Conservation (phyloP, 352 stramenopile species). For the Thraustotheca clavata region DNA sequence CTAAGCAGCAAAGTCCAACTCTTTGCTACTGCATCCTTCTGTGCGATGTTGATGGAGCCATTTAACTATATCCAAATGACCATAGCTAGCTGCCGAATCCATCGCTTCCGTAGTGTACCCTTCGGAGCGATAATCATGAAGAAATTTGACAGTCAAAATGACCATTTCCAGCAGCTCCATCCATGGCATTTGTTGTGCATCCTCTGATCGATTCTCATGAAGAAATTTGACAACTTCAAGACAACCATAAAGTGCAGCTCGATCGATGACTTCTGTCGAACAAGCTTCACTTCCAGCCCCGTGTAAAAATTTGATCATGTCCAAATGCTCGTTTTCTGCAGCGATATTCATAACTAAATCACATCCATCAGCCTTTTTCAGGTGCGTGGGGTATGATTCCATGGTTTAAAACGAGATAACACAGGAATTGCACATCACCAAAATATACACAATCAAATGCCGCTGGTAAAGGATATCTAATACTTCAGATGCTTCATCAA, state of each 20-base stretch:
- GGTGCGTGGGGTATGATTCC: too few species aligned
- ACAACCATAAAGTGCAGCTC: background rate
- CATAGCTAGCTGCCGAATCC: background rate
- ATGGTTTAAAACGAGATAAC: too few species aligned
- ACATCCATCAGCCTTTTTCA: too few species aligned
- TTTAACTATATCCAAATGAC: background rate
- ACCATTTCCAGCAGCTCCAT: background rate
- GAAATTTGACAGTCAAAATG: background rate
- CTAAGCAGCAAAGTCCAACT: background rate
- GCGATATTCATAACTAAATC: too few species aligned
- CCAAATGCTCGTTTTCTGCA: too few species aligned
- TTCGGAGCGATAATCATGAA: background rate
- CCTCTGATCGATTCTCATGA: background rate
- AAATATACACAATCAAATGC: too few species aligned
- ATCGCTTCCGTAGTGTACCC: background rate
- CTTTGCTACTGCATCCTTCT: background rate
- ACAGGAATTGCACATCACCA: too few species aligned
- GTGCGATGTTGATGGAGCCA: background rate
- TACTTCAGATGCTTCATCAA: too few species aligned
- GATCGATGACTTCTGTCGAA: background rate
- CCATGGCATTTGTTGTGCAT: background rate
- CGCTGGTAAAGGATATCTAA: too few species aligned
- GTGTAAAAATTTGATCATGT: too few species aligned
- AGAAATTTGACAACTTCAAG: background rate
- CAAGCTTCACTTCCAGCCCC: too few species aligned